These are phyloP conservation scores for Chrysoporthe austroafricana DNA, from an alignment of 2,329 filamentous ascomycete genomes.

Conservation along the genomic window DNA sequence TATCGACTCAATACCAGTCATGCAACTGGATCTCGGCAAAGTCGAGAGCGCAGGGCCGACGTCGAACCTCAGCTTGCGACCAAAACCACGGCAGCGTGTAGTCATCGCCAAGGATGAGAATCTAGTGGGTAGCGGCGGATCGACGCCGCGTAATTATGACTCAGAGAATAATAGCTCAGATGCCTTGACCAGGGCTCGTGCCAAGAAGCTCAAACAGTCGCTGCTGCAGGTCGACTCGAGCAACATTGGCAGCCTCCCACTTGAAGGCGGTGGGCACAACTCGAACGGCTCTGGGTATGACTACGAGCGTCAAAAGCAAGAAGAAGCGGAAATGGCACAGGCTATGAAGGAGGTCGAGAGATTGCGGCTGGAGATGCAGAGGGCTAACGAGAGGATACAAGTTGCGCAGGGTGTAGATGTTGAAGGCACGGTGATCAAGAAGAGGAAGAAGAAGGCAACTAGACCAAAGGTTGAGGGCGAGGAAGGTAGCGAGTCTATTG, in stretches of 20 bases:
- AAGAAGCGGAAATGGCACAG: conserved; percentile 86
- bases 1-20: conserved; percentile 93
- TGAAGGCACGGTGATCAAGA: conserved; percentile 68
- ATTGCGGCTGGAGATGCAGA: conserved; percentile 85
- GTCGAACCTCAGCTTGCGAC: conserved; percentile 33
- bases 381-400: conserved; percentile 75
- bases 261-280: conserved; percentile 52
- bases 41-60: conserved; percentile 35
- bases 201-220: conserved; percentile 59
- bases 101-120: conserved; percentile 76
- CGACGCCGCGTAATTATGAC: conserved; percentile 56
- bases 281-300: conserved; percentile 48
- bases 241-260: conserved; percentile 71
- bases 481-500: conserved; percentile 37
- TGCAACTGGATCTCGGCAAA: conserved; percentile 81
- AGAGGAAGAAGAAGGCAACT: conserved; percentile 69
- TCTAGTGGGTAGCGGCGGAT: conserved; percentile 55
- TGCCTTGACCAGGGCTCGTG: conserved; percentile 51
- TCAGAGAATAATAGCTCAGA: conserved; percentile 58
- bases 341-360: conserved; percentile 89
- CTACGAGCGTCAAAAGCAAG: conserved; percentile 69
- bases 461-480: conserved; percentile 37
- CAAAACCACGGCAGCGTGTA: conserved; percentile 61
- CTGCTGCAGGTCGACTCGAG: conserved; percentile 88
- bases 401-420: conserved; percentile 69